These are phyloP conservation scores for Panaeolus papilionaceus DNA, from an alignment of 768 basidiomycete species.

Conservation along the genomic window DNA sequence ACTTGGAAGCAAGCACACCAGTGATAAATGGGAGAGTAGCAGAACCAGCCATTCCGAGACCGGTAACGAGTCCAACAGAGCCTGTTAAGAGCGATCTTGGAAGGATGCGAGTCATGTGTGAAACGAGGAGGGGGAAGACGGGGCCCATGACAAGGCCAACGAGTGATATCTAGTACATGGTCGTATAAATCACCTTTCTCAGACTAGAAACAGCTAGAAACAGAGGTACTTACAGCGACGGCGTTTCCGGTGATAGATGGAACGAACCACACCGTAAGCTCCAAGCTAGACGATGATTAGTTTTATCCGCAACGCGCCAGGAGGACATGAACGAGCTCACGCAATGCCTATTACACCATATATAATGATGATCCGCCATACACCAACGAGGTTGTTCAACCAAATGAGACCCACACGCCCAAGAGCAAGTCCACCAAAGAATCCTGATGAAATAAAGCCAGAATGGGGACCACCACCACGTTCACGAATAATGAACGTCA, in stretches of 20 bases:
- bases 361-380: conserved; percentile 54
- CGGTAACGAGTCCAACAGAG: conserved; percentile 67
- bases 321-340: conserved; percentile 32
- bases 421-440: conserved; percentile 56
- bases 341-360: conserved; percentile 58
- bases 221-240: conserved; percentile 44
- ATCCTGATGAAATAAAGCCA: conserved; percentile 63
- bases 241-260: conserved; percentile 73
- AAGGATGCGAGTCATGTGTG: conserved; percentile 67
- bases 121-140: conserved; percentile 75
- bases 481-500: conserved; percentile 54
- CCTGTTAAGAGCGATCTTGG: conserved; percentile 72
- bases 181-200: neutral
- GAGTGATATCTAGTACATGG: conserved; percentile 46
- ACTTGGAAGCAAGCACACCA: conserved; percentile 66
- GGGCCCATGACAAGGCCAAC: conserved; percentile 77
- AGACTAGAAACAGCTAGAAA: neutral
- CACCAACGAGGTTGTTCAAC: conserved; percentile 62
- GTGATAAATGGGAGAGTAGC: conserved; percentile 77
- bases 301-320: neutral
- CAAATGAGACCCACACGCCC: conserved; percentile 65
- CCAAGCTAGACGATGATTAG: conserved; percentile 47
- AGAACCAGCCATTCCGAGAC: conserved; percentile 71
- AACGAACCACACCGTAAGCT: conserved; percentile 74
- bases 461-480: conserved; percentile 42